phyloP scores from a whole-genome alignment of 805 yeast species.

The Saccharomycopsis microspora region DNA sequence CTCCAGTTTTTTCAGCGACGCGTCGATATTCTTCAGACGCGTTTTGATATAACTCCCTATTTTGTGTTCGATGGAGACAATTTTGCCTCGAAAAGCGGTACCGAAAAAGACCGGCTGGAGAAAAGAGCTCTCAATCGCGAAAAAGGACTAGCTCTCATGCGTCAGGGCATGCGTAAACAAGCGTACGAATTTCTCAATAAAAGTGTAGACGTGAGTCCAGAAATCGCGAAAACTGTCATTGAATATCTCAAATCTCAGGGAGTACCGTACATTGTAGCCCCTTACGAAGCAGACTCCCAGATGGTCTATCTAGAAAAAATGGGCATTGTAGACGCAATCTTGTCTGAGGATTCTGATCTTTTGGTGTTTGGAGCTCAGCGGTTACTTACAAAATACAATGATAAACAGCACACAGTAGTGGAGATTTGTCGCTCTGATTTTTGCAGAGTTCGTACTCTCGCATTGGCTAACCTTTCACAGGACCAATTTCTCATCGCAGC shows the following conservation, averaged over 20 bases:
- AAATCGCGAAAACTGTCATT: constrained; percentile 82
- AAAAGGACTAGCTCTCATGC: constrained; percentile 40
- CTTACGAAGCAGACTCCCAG: constrained; percentile 97
- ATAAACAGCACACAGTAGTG: constrained; percentile 45
- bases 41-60: constrained; percentile 66
- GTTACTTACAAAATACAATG: constrained; percentile 74
- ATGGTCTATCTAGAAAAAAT: constrained; percentile 76
- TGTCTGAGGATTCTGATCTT: constrained; percentile 92
- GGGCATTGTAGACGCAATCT: constrained; percentile 71
- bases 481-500: constrained; percentile 68
- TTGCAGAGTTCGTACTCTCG: constrained; percentile 31
- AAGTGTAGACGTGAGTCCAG: constrained; percentile 79
- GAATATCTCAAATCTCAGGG: constrained; percentile 47
- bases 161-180: constrained; percentile 34
- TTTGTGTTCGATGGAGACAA: constrained; percentile 91
- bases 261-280: constrained; percentile 81
- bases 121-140: constrained; percentile 46
- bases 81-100: constrained; percentile 64
- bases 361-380: constrained; percentile 74
- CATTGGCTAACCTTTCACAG: constrained; percentile 37
- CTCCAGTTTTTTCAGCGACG: constrained; percentile 58
- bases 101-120: constrained; percentile 53
- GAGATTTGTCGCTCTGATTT: constrained; percentile 55
- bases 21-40: constrained; percentile 48
- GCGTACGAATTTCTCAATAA: constrained; percentile 66